These are phyloP conservation scores for Starmerella geochares DNA, from an alignment of 805 yeast genomes.

Conservation along the genomic window DNA sequence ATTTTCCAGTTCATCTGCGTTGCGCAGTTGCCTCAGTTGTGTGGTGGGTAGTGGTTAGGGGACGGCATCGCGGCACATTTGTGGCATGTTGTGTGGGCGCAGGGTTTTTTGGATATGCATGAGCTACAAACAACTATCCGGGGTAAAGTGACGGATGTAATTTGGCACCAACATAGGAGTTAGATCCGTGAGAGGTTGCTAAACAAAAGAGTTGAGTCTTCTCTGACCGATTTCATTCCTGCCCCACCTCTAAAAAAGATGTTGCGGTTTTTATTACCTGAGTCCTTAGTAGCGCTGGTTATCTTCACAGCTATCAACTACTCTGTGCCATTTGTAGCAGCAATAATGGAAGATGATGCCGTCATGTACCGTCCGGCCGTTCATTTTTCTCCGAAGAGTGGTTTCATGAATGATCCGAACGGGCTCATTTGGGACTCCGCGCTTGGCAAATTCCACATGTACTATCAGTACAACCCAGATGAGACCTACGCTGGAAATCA, in stretches of 20 bases:
- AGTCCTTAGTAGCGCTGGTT: neutral
- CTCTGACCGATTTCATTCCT: too few species aligned
- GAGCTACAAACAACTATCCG: neutral
- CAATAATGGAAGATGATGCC: neutral
- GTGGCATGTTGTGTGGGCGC: neutral
- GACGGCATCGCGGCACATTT: too few species aligned
- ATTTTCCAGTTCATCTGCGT: too few species aligned
- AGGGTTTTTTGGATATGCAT: neutral
- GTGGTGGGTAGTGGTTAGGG: too few species aligned
- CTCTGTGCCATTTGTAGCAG: neutral
- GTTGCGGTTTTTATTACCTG: neutral
- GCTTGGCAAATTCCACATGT: constrained; percentile 30
- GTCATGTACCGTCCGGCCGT: constrained; percentile 20
- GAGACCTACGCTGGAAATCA: constrained; percentile 32
- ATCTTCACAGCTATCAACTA: neutral
- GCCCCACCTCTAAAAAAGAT: too few species aligned
- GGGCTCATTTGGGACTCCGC: constrained; percentile 34
- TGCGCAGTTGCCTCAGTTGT: too few species aligned
- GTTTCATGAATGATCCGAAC: constrained; percentile 41
- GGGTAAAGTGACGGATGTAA: too few species aligned
- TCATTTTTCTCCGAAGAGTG: constrained; percentile 33
- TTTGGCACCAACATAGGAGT: too few species aligned
- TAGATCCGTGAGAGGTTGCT: too few species aligned
- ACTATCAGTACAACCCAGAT: constrained; percentile 36
- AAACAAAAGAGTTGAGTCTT: too few species aligned